Evolutionary conservation across 2,329 filamentous ascomycete genomes (phyloP), one percentile per base, ranked within the genome.

Genomic region (Chaetothyriales sp.): DNA sequence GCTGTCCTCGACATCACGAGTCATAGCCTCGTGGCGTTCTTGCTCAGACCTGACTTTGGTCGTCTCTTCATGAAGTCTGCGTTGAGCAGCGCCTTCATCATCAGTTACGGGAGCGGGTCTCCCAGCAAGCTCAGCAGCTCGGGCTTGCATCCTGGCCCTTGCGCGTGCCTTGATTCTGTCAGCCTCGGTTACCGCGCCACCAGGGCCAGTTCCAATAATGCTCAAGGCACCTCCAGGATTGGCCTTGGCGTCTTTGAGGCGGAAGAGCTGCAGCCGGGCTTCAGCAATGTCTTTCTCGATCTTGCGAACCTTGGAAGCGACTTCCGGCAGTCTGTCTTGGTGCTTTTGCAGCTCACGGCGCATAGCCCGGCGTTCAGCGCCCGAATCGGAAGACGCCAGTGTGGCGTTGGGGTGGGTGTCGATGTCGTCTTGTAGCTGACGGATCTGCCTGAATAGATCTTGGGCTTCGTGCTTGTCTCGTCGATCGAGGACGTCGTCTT

Each of bases 81-180:
- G 85, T 46, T 88, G 81, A 2, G 86, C 86, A 56, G 85, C 86
- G 22, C 77, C 75, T 56, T 89, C 83, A 57, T 93, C 86, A 53
- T 82, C 77, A 45, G 71, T 72, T 39, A 86, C 80, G 46, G 81
- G 73, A 44, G 83, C 71, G 63, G 89, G 88, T 66, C 83, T 87
- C 51, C 92, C 92, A 19, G 88, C 87, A 56, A 98, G 71, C 18
- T 92, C 90, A 51, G 92, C 92, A 59, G 92, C 89, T 53, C 92
- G 84, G 62, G 95, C 89, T 70, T 96, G 90, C 92, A 98, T 98
- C 81, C 95, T 94, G 42, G 90, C 90, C 70, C 89, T 94, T 28
- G 92, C 90, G 59, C 89, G 81, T 36, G 92, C 92, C 72, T 95
- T 96, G 58, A 96, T 78, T 49, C 90, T 81, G 68, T 98, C 92